Base-by-base conservation (phyloP, 768 basidiomycete genomes). In the Boletales sp. region DNA sequence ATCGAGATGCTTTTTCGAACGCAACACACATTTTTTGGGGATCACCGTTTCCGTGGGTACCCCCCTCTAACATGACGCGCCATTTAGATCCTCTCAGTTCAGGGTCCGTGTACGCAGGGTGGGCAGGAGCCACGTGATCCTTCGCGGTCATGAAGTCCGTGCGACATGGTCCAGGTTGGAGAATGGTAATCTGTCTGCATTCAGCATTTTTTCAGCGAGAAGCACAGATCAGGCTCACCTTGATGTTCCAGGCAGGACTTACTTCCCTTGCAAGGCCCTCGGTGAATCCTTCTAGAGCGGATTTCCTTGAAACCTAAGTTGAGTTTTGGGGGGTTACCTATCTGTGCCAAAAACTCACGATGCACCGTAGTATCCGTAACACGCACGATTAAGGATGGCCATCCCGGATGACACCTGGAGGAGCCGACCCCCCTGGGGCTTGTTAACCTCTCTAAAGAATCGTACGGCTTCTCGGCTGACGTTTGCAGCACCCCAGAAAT, bases 371-470 rank as follows among this genome's bases (percentile, higher is more conserved):
- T 61, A 48, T 12, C 57, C 57, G 4, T 44, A 46, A 7, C 42
- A 54, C 4, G 62, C 41, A 0, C 0, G 0, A 8, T 56, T 56
- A 4, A 3, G 3, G 18, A 70, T 15, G 1, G 62, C 72, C 15
- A 53, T 3, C 14, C 52, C 48, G 9, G 70, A 71, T 3, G 66
- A 68, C 41, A 62, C 44, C 39, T 75, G 71, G n/a, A 74, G 53
- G 1, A 74, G 56, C n/a, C 62, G 63, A 3, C 73, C 73, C 0
- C 71, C 70, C 7, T 17, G 50, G 12, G 72, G 66, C 11, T 64
- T 53, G 46, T 74, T 74, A 1, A 63, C 58, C 13, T 74, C 73
- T 18, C 73, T 63, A 54, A 74, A 70, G 48, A 64, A 60, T 33
- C 49, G 46, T 32, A 74, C 54, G 0, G 71, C 70, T 38, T 64